phyloP scores from a whole-genome alignment of 2,329 filamentous ascomycete genomes.

The Cercospora nicotianae region DNA sequence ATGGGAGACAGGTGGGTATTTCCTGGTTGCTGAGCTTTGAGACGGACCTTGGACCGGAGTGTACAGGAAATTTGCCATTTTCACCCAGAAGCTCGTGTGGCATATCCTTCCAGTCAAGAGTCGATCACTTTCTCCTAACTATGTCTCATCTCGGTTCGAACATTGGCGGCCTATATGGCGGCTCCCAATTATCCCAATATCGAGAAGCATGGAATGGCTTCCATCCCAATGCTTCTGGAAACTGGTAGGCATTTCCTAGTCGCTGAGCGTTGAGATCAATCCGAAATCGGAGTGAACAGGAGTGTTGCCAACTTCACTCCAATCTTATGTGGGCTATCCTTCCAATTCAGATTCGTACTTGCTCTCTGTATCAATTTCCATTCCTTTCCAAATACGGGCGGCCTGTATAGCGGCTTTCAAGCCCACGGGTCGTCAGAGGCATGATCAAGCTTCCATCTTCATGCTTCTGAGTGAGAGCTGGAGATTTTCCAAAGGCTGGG shows the following conservation, averaged over 20 bases:
- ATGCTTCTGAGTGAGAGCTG: not conserved
- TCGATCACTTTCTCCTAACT: no score
- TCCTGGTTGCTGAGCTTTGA: not conserved
- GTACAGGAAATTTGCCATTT: not conserved
- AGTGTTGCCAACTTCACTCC: not conserved
- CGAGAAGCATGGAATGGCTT: no score
- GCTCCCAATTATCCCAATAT: no score
- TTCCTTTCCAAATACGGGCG: not conserved
- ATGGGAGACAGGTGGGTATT: not conserved
- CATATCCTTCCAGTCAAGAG: no score
- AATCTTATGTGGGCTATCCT: not conserved
- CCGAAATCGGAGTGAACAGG: not conserved
- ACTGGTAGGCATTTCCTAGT: no score
- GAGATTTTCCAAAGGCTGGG: not conserved
- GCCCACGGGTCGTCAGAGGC: no score
- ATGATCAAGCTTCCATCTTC: not conserved
- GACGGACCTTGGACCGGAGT: not conserved
- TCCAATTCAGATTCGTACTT: not conserved
- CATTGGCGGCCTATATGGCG: no score
- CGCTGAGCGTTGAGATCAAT: not conserved
- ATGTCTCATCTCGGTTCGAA: no score
- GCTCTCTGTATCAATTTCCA: not conserved
- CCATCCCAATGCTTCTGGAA: not conserved
- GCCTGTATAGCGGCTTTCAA: not conserved
- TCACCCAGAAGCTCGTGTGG: not conserved